A percentile compares a stretch with the other conserved stretches of the same genome.
Conservation (phyloP, 2,329 filamentous ascomycete genomes). For the Ceratocystis smalleyi region DNA sequence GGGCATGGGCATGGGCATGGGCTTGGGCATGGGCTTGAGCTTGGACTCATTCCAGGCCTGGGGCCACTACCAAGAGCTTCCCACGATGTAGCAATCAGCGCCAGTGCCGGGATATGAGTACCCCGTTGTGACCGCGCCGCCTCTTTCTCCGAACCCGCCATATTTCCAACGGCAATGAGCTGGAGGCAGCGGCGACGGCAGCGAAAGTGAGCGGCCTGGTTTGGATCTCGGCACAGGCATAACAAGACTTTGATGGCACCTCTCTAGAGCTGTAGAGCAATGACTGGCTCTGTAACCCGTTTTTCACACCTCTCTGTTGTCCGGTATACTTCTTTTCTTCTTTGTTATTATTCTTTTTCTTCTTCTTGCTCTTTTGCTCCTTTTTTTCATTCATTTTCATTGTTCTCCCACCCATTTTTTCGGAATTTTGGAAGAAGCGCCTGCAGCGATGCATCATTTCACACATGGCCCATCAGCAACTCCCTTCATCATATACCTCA, state of each 20-base stretch:
- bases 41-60: conserved; percentile 37
- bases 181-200: no score
- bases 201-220: not conserved
- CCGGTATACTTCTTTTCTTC: conserved; percentile 4
- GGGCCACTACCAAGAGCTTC: conserved; percentile 69
- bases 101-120: conserved; percentile 29
- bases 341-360: conserved; percentile 4
- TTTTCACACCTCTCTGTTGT: conserved; percentile 1
- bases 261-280: no score
- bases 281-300: not conserved
- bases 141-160: not conserved
- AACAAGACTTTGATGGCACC: not conserved
- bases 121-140: conserved; percentile 31
- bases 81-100: conserved; percentile 66
- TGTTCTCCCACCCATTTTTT: not conserved
- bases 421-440: conserved; percentile 14
- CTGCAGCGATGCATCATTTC: conserved; percentile 17
- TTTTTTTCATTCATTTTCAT: conserved; percentile 7
- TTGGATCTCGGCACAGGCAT: conserved; percentile 1
- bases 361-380: not conserved
- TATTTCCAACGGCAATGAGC: no score
- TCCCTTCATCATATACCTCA: conserved; percentile 9
- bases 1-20: not conserved
- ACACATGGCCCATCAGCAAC: conserved; percentile 10
- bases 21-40: conserved; percentile 18